A percentile compares a stretch with the other conserved stretches of the same genome.
Evolutionary conservation across 257 asterid genomes (phyloP).

Genomic region (Penstemon eatonii): DNA sequence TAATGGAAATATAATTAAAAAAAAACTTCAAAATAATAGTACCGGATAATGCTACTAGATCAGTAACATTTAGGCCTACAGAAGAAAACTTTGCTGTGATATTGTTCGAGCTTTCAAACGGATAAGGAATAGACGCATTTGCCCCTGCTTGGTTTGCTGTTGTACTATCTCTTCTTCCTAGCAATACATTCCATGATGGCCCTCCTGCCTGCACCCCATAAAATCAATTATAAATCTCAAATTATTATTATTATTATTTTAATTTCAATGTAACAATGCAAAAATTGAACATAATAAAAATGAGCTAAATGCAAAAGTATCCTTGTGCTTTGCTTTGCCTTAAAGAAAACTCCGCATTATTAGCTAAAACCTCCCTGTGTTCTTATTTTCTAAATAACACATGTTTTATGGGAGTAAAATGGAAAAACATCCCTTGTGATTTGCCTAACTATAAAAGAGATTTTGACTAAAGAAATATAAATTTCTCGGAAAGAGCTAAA

Average conservation of each 20-base stretch:
- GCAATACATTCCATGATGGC: constrained; percentile 33
- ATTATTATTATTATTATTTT: too few relatives aligned
- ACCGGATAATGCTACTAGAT: constrained; percentile 46
- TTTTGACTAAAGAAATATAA: constrained; percentile 31
- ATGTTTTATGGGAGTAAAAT: too few relatives aligned
- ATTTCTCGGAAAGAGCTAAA: constrained; percentile 36
- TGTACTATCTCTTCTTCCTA: constrained; percentile 40
- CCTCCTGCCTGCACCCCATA: constrained; percentile 30
- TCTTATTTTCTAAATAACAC: too few relatives aligned
- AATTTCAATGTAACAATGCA: too few relatives aligned
- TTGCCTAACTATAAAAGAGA: too few relatives aligned
- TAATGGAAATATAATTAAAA: not conserved
- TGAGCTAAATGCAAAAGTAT: too few relatives aligned
- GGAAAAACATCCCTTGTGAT: too few relatives aligned
- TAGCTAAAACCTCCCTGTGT: too few relatives aligned
- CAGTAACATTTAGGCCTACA: constrained; percentile 33
- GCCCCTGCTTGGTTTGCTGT: constrained; percentile 36
- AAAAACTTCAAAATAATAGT: not conserved
- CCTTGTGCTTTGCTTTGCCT: too few relatives aligned
- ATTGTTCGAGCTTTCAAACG: constrained; percentile 4
- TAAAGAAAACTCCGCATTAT: too few relatives aligned
- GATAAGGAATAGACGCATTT: constrained; percentile 27
- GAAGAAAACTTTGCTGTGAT: constrained; percentile 24
- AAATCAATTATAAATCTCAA: not conserved
- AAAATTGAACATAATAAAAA: too few relatives aligned